Conservation (phyloP, 176 grass and related monocot genomes). For the Phyllostachys edulis region DNA sequence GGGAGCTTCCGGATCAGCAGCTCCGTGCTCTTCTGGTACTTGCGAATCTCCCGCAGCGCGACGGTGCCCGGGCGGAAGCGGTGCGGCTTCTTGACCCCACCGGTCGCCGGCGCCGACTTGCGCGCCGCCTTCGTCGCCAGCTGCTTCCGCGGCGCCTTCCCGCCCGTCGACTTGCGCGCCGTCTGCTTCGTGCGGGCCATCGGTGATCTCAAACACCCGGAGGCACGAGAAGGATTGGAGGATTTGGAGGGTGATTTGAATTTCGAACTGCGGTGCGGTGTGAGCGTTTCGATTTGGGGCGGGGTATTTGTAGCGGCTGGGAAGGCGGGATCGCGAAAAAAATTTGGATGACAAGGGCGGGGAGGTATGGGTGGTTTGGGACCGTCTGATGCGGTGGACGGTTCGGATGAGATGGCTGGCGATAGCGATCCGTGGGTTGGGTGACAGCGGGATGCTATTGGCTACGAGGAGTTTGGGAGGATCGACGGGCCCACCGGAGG, state of each 20-base stretch:
- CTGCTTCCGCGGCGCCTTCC: constrained; percentile 85
- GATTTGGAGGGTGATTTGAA: neutral
- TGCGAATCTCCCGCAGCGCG: constrained; percentile 69
- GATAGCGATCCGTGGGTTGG: neutral
- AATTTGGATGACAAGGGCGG: neutral
- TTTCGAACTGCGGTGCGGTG: neutral
- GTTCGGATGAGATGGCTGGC: neutral
- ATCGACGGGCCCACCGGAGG: neutral
- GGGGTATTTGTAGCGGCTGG: constrained; percentile 40
- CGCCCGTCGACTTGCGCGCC: constrained; percentile 73
- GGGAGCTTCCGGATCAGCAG: constrained; percentile 89
- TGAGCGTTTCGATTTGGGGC: neutral
- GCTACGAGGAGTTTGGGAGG: neutral
- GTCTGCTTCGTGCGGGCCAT: constrained; percentile 94
- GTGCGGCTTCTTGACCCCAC: constrained; percentile 95
- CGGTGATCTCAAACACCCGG: neutral
- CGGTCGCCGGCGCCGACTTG: constrained; percentile 81
- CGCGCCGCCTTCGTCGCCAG: constrained; percentile 85
- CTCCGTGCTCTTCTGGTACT: constrained; percentile 98
- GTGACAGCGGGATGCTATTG: neutral
- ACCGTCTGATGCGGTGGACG: constrained; percentile 47
- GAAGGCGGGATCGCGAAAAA: constrained; percentile 33
- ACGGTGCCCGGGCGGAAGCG: constrained; percentile 70
- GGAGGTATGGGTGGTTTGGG: neutral
- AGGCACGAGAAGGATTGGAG: neutral